Base-by-base conservation (phyloP, 106 monocot genomes). In the Acanthochlamys bracteata region DNA sequence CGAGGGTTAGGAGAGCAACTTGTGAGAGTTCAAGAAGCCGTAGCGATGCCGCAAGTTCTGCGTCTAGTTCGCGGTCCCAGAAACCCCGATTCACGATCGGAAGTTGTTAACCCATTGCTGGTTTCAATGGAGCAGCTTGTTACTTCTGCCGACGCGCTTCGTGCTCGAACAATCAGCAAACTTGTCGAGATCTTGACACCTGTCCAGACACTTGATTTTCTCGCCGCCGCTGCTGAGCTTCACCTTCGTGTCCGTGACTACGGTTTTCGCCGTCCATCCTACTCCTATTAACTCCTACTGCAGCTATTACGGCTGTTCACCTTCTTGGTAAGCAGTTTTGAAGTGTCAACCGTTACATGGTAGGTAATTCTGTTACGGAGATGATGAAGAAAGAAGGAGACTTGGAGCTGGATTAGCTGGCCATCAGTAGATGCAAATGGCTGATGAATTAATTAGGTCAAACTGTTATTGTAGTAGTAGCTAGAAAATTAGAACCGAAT, bases 11-110 rank as follows among this genome's bases (percentile, higher is more conserved):
- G 19, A 20, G 61, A 51, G 19, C 41, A 55, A 41, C 56, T 80
- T 71, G 71, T 71, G 1, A 19, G 25, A 20, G 57, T 57, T 61
- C 80, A 80, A 57, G 80, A 80, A 39, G 46, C 62, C 7, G 39
- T 74, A 54, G 79, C 74, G 42, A 16, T 41, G 1, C 65, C 64
- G 19, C 20, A 33, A 3, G 42, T 64, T 41, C 41, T 80, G 61
- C 66, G 25, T 20, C 61, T 71, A 13, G 55, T 63, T 21, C 67
- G 67, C 8, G 52, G 55, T 13, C 23, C 4, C 10, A 17, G 24
- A 41, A 43, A 70, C 55, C 61, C 39, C 17, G 43, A 62, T 23
- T 66, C 19, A 26, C 17, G 45, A 15, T 22, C 66, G n/a, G 66
- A 66, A 33, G 55, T 54, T 14, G 66, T 55, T 7, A 60, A 55